Evolutionary conservation across 1,284 basidiomycete genomes (phyloP).

Genomic region (Apiotrichum mycotoxinovorans): DNA sequence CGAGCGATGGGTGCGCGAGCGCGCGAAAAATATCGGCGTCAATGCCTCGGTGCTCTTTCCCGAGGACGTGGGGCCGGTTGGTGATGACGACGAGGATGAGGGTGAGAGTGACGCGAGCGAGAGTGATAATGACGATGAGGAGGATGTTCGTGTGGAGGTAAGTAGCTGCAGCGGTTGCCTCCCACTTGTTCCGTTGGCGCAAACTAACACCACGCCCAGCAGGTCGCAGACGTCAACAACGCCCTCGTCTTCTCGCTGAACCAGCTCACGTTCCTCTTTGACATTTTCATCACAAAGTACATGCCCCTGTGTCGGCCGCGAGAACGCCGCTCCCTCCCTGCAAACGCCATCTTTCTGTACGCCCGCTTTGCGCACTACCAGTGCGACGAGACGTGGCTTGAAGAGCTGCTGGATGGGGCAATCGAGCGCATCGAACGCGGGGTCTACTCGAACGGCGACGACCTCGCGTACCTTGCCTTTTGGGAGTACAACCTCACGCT

Average conservation of each 20-base stretch:
- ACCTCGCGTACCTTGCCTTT: slow-evolving; percentile 80
- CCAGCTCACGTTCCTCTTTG: slow-evolving; percentile 70
- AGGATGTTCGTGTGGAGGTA: background rate
- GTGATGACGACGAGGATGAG: slow-evolving; percentile 36
- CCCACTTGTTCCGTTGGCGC: background rate
- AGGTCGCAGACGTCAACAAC: slow-evolving; percentile 43
- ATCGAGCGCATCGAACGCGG: slow-evolving; percentile 87
- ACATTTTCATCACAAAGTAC: slow-evolving; percentile 71
- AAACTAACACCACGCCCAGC: slow-evolving; percentile 39
- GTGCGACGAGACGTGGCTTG: slow-evolving; percentile 83
- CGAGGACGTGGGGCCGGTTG: slow-evolving; percentile 29
- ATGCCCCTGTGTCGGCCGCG: slow-evolving; percentile 53
- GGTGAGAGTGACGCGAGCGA: slow-evolving; percentile 55
- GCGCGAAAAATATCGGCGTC: slow-evolving; percentile 32
- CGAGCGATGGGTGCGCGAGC: slow-evolving; percentile 57
- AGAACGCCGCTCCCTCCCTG: slow-evolving; percentile 69
- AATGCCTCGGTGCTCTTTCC: slow-evolving; percentile 30
- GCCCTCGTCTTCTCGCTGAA: slow-evolving; percentile 84
- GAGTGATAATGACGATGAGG: slow-evolving; percentile 7
- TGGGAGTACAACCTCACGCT: slow-evolving; percentile 91
- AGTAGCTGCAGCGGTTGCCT: slow-evolving; percentile 3
- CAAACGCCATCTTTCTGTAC: slow-evolving; percentile 75
- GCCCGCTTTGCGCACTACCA: slow-evolving; percentile 81
- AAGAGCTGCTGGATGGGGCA: slow-evolving; percentile 84
- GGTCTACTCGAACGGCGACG: slow-evolving; percentile 83